phyloP scores from a whole-genome alignment of 331 rosid species.

The Prunus yedoensis region DNA sequence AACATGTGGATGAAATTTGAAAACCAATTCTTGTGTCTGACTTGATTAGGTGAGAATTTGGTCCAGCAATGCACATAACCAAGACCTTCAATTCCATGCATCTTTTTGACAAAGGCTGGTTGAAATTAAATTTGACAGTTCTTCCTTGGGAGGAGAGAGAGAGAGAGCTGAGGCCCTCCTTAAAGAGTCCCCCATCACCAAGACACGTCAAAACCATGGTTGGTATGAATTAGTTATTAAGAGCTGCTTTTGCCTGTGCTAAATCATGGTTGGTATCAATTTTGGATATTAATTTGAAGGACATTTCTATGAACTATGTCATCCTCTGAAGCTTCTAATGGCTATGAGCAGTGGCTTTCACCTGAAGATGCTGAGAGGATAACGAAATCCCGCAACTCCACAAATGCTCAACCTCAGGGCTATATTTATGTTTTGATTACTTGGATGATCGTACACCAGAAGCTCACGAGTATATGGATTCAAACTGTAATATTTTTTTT shows the following conservation, averaged over 20 bases:
- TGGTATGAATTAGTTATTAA: no score
- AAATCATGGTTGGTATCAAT: no score
- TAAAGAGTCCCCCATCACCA: background rate
- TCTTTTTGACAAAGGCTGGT: background rate
- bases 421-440: no score
- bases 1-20: constrained; percentile 5
- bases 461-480: background rate
- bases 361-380: no score
- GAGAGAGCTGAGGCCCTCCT: background rate
- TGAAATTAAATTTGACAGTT: background rate
- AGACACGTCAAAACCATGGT: background rate
- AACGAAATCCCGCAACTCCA: no score
- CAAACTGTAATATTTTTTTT: background rate
- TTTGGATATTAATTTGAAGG: no score
- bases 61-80: background rate
- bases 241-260: no score
- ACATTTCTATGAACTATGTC: no score
- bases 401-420: no score
- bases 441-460: no score
- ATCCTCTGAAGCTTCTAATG: no score
- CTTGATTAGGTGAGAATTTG: background rate
- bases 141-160: background rate
- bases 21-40: background rate
- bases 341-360: no score
- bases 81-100: background rate